These are phyloP conservation scores for Nymphaea colorata DNA, from an alignment of 164 flowering plant genomes.

Conservation along the genomic window DNA sequence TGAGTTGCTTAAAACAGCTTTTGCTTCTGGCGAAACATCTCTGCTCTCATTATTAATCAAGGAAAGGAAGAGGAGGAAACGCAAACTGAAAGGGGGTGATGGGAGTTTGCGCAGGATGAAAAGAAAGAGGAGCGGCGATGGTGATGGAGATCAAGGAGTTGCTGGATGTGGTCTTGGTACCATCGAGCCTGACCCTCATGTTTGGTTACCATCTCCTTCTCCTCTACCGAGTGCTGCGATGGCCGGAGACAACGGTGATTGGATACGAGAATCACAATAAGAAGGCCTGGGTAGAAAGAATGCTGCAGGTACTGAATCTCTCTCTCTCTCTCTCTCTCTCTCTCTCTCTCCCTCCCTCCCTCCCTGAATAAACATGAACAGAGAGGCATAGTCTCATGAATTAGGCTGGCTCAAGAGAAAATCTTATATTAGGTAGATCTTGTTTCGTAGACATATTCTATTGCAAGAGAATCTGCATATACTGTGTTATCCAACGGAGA, in stretches of 20 bases:
- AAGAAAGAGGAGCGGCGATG: slow-evolving; percentile 17
- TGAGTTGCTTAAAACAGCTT: no score
- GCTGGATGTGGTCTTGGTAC: slow-evolving; percentile 52
- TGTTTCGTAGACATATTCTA: no score
- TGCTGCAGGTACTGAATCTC: slow-evolving; percentile 35
- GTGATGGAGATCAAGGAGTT: slow-evolving; percentile 18
- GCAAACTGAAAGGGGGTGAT: neutral
- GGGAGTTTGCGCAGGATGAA: neutral
- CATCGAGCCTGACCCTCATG: slow-evolving; percentile 52
- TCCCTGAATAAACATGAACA: no score
- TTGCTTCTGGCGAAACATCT: no score
- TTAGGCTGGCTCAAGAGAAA: no score
- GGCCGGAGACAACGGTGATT: slow-evolving; percentile 37
- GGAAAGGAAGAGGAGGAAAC: no score
- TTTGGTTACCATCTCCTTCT: slow-evolving; percentile 46
- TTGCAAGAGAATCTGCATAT: no score
- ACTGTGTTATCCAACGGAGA: no score
- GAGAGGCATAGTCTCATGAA: no score
- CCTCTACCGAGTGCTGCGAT: slow-evolving; percentile 32
- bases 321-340: neutral
- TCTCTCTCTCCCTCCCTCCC: no score
- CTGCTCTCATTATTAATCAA: no score
- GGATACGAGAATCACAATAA: slow-evolving; percentile 65
- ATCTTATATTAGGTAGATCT: no score
- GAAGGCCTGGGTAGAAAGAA: slow-evolving; percentile 55